Base-by-base conservation (phyloP, 2,329 filamentous ascomycete species). In the Calonectria naviculata region DNA sequence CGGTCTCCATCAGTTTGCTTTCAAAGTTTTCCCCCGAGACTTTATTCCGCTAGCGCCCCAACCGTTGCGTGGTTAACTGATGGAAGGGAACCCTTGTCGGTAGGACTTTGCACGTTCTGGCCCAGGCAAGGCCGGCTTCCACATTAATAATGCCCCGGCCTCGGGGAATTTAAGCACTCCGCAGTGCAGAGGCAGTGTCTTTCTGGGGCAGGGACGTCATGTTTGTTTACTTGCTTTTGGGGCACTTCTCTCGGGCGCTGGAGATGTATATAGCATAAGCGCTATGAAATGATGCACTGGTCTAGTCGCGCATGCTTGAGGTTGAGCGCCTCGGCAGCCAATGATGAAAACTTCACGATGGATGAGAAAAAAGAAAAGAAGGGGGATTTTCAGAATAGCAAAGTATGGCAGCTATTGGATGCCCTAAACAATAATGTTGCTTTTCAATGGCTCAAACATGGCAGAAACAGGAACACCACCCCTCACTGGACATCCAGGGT, bases 131-230 rank as follows among this genome's bases (percentile, higher is more conserved):
- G 21, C 34, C 7, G 19, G 52, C 21, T 26, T 17, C 52, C 52
- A 58, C 15, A 58, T 58, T 58, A 58, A 56, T 38, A 38, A 58
- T 58, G 31, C 13, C 52, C 31, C 31, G 52, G 34, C 31, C 34
- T 58, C 52, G 52, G 52, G 31, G n/a, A 24, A 58, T 58, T 58
- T 58, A 58, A 58, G 34, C 52, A 58, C 31, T 38, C 52, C 52
- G 52, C 52, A 38, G 7, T 5, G 31, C 31, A 38, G n/a, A 24
- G 21, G 52, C n/a, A n/a, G 12, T 38, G n/a, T 36, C 3, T 26
- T 12, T 58, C 13, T 21, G 34, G n/a, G 21, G 29, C 21, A 5
- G 36, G 13, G 52, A 24, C 12, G 31, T 38, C 6, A 38, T 38
- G 52, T 58, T 58, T 58, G 52, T 58, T 58, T 58, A 38, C 7